Base-by-base conservation (phyloP, 2,329 filamentous ascomycete species). In the Beauveria caledonica region DNA sequence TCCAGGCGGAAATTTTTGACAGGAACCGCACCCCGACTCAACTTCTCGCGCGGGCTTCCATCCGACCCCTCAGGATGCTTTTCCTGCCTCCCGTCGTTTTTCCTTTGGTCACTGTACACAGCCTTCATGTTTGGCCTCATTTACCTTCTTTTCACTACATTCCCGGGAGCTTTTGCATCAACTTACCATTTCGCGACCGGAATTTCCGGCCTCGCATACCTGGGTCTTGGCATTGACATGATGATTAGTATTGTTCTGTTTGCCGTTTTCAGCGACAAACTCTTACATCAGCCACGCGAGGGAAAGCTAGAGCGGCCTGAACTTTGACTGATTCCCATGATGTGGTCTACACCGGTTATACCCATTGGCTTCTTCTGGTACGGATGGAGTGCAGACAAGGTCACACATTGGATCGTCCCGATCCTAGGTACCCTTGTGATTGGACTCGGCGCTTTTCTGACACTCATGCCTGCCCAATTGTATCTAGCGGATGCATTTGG, bases 361-460 rank as follows among this genome's bases (percentile, higher is more conserved):
- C 81, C 82, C 0, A 64, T 78, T n/a, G 77, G 80, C 1, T 72
- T 85, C 0, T 77, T 83, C 63, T 76, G 78, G 70, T 85, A 85
- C 66, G 82, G 83, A 46, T 85, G 82, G 83, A 73, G 76, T 1
- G 81, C 80, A 0, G 73, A 83, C 50, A 73, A 75, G 48, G 67
- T 76, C 7, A 70, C 74, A 0, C 79, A 81, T 65, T 85, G 81
- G 80, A 80, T 85, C 46, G 74, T 81, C 13, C 81, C 82, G 0
- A 81, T 84, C 61, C 76, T 84, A 45, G 82, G 81, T 11, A 80
- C 78, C 2, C 68, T 70, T 1, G 72, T 81, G 9, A 76, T 84
- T 56, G 79, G 80, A 0, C 67, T 76, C 3, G 81, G 80, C 0
- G 21, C 40, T 9, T 15, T 61, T 15, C 29, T 40, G 2, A 17